Evolutionary conservation across 805 yeast species (phyloP).

Genomic region (Priceomyces fermenticarens): DNA sequence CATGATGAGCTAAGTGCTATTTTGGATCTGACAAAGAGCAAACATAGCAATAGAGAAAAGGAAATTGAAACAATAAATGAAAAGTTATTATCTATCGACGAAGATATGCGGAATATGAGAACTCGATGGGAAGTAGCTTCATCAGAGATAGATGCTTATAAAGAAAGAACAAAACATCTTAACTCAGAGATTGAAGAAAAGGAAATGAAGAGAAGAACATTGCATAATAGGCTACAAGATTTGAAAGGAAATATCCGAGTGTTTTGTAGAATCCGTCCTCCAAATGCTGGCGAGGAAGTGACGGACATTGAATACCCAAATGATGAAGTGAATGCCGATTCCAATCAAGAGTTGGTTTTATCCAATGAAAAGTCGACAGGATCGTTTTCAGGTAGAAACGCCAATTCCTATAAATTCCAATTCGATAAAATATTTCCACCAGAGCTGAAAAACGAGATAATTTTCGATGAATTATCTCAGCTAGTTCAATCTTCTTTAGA

Average conservation of each 20-base stretch:
- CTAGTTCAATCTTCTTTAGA: constrained; percentile 75
- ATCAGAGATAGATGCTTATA: constrained; percentile 6
- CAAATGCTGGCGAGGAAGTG: constrained; percentile 6
- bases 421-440: constrained; percentile 79
- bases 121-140: constrained; percentile 5
- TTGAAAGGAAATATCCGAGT: constrained; percentile 91
- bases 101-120: constrained; percentile 8
- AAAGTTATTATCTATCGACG: constrained; percentile 8
- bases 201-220: constrained; percentile 55
- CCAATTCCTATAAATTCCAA: constrained; percentile 40
- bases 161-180: constrained; percentile 8
- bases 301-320: constrained; percentile 16
- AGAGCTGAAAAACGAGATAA: constrained; percentile 50
- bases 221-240: constrained; percentile 79
- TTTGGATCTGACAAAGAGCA: constrained; percentile 4
- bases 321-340: constrained; percentile 29
- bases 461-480: constrained; percentile 84
- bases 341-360: constrained; percentile 32
- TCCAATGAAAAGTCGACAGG: constrained; percentile 14
- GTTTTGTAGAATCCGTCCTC: constrained; percentile 80
- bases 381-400: constrained; percentile 7
- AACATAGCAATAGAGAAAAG: constrained; percentile 9
- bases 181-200: constrained; percentile 41
- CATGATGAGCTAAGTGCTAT: constrained; percentile 6
- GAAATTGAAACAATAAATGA: constrained; percentile 15